These are phyloP conservation scores for Westerdykella ornata DNA, from an alignment of 2,329 filamentous ascomycete genomes.

Conservation along the genomic window DNA sequence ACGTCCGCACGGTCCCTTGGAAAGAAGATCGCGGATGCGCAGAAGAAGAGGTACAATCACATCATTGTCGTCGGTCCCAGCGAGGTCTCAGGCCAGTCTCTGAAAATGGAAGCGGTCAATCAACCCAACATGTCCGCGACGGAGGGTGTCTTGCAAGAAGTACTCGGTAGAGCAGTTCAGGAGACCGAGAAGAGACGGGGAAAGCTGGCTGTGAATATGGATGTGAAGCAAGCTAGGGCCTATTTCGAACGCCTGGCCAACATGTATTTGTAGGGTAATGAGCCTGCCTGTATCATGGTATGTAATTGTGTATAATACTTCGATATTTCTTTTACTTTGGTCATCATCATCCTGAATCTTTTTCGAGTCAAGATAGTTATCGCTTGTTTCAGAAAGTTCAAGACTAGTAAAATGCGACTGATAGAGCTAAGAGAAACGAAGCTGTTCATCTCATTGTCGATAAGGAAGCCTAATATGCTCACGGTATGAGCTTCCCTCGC, in stretches of 20 bases:
- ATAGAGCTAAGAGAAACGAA: too few species aligned
- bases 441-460: too few species aligned
- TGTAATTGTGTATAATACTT: neutral
- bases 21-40: slow-evolving; percentile 68
- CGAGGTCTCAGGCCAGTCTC: slow-evolving; percentile 21
- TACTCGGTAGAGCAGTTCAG: slow-evolving; percentile 9
- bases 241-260: slow-evolving; percentile 28
- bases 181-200: slow-evolving; percentile 13
- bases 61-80: slow-evolving; percentile 61
- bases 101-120: slow-evolving; percentile 31
- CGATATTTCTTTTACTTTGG: too few species aligned
- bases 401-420: too few species aligned
- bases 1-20: slow-evolving; percentile 54
- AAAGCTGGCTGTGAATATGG: slow-evolving; percentile 11
- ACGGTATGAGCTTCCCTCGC: too few species aligned
- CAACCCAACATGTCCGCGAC: slow-evolving; percentile 32
- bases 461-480: too few species aligned
- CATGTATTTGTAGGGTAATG: slow-evolving; percentile 18
- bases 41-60: slow-evolving; percentile 62
- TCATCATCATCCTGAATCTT: too few species aligned
- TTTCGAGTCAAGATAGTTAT: too few species aligned
- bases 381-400: too few species aligned
- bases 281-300: slow-evolving; percentile 1
- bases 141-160: slow-evolving; percentile 32
- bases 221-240: slow-evolving; percentile 16